These are phyloP conservation scores for Chlorophyllum brunneum DNA, from an alignment of 768 basidiomycete species.

Conservation along the genomic window DNA sequence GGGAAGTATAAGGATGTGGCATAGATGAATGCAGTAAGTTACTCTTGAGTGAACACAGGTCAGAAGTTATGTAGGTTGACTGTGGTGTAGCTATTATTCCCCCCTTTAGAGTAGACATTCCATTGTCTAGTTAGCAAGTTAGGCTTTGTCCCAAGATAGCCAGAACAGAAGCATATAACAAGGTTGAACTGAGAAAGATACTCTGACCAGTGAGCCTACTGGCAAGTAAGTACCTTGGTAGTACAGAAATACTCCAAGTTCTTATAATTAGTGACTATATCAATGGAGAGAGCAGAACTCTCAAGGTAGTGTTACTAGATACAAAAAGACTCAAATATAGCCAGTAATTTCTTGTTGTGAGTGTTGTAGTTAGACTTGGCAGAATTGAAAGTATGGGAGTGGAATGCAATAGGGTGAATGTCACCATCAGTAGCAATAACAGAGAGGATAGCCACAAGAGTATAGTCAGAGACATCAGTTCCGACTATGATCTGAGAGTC, in stretches of 20 bases:
- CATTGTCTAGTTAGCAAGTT: not conserved
- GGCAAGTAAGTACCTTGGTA: too few relatives aligned
- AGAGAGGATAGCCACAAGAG: not conserved
- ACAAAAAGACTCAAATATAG: too few relatives aligned
- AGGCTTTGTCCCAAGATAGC: too few relatives aligned
- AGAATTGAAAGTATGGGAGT: not conserved
- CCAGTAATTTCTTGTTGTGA: too few relatives aligned
- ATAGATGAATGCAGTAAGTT: not conserved
- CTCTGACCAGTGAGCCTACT: too few relatives aligned
- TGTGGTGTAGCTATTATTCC: not conserved
- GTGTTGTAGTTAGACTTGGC: too few relatives aligned
- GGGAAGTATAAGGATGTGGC: not conserved
- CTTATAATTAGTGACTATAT: slow-evolving; percentile 19
- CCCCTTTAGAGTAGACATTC: not conserved
- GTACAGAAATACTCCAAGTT: too few relatives aligned
- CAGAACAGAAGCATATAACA: too few relatives aligned
- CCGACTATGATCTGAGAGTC: slow-evolving; percentile 22
- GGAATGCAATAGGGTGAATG: too few relatives aligned
- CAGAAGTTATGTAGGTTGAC: not conserved
- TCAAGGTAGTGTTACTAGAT: slow-evolving; percentile 11
- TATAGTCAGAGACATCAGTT: too few relatives aligned
- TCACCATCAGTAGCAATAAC: too few relatives aligned
- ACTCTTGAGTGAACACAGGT: not conserved
- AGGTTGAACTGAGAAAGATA: too few relatives aligned
- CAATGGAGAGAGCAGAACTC: slow-evolving; percentile 1